Evolutionary conservation across 2,329 filamentous ascomycete genomes (phyloP).

Genomic region (Aulographum hederae): DNA sequence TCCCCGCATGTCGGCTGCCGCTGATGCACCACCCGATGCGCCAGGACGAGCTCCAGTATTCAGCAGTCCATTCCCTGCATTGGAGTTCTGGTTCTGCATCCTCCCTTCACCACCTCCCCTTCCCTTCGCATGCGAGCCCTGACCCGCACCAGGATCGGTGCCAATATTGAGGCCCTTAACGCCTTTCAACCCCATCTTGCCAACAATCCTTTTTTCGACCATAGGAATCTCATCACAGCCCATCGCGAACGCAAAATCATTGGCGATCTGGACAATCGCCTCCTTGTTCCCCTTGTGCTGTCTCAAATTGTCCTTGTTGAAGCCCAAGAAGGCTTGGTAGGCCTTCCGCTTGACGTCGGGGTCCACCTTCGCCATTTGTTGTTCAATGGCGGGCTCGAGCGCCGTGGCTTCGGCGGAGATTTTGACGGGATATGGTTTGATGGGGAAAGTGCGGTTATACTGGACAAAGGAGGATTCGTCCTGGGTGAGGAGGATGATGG

Average conservation of each 20-base stretch:
- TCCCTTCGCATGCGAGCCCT: not conserved
- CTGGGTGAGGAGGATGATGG: conserved; percentile 33
- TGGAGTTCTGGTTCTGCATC: too few relatives aligned
- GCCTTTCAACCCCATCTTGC: conserved; percentile 30
- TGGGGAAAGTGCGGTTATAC: conserved; percentile 29
- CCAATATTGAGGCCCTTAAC: conserved; percentile 20
- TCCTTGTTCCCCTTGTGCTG: conserved; percentile 20
- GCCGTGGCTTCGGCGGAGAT: conserved; percentile 18
- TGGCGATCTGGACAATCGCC: conserved; percentile 23
- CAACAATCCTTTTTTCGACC: conserved; percentile 24
- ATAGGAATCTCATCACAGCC: conserved; percentile 25
- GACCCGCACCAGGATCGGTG: conserved; percentile 5
- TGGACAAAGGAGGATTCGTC: conserved; percentile 33
- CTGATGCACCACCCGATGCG: too few relatives aligned
- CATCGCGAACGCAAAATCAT: conserved; percentile 24
- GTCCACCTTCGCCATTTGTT: conserved; percentile 18
- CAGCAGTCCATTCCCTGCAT: too few relatives aligned
- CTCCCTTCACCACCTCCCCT: not conserved
- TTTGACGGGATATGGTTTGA: conserved; percentile 28
- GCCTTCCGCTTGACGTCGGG: conserved; percentile 23
- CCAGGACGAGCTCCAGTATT: too few relatives aligned
- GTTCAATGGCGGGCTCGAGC: conserved; percentile 14
- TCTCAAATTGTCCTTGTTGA: conserved; percentile 26
- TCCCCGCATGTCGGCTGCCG: too few relatives aligned
- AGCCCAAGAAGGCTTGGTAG: conserved; percentile 28